Evolutionary conservation across 257 asterid species (phyloP), one percentile per base, ranked within the genome.

Genomic region (Rauvolfia tetraphylla): DNA sequence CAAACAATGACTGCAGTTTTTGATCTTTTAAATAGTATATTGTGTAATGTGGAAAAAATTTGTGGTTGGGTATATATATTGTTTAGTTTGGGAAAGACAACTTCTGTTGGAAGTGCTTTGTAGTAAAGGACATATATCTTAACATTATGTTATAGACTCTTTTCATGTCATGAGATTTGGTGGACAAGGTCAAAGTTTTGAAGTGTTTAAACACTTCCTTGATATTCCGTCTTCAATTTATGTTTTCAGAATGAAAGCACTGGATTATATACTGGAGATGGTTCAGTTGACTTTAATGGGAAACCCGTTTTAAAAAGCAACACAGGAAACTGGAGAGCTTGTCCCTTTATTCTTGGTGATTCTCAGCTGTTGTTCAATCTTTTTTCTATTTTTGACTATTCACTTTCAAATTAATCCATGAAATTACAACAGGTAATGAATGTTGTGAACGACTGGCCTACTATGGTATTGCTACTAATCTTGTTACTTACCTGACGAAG

Each of bases 291-390:
- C 89, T 73, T 89, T 76, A 89, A 91, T 83, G 99, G 99, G 75
- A 88, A 89, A 75, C 98, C 88, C 71, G 97, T 93, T 82, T 57
- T 91, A 73, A 95, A 93, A 90, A 88, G 91, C 76, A 87, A 88
- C 77, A 95, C 99, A 36, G 99, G 98, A 73, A 95, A 90, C 82
- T 95, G 99, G 99, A 89, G 87, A 85, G 99, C 98, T 23, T 93
- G 98, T 65, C 99, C 98, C 58, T 93, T 90, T 74, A 95, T 93
- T 87, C 90, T 95, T 53, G 98, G 99, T 92, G 84, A 33, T 74
- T 22, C 58, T 56, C 36, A 33, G 29, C 31, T 38, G 38, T 38
- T 48, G 4, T 3, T 71, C 9, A 7, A 49, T 71, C 42, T n/a
- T 57, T 61, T 57, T 27, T n/a, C 68, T 54, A 76, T 65, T 59